Evolutionary conservation across 176 grass and related monocot species (phyloP), one percentile per base, ranked within the genome.

Genomic region (Bothriochloa decipiens): DNA sequence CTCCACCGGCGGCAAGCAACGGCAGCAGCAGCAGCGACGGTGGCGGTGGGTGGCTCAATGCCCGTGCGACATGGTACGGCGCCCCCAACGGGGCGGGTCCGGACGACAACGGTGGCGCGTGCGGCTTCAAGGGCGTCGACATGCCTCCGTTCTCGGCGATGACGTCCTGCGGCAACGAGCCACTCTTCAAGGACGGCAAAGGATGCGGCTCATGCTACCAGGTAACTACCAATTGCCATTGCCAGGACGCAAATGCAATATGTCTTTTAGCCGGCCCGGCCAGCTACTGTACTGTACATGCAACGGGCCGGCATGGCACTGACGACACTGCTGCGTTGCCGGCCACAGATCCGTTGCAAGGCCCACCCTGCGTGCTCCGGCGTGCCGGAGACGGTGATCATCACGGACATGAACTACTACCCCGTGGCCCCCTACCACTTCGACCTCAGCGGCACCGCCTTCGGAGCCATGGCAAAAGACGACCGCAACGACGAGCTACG

Each of bases 321-420:
- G 1, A 32, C 29, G 29, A 32, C 29, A 32, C 29, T 32, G 29
- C 29, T 32, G 29, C 29, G 29, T 32, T 32, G 29, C 29, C 29
- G 29, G 29, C 29, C 29, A 32, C 29, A 92, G 91, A 87, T 93
- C 47, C 39, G 83, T 2, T 93, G 91, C 82, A 49, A 69, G 6
- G 42, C 27, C 25, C 78, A 93, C 77, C 58, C 74, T 6, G 91
- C 91, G 0, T 93, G 91, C 86, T 93, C 91, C 12, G 91, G 88
- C 49, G 1, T 68, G 8, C 79, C 86, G 43, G 87, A 85, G 82
- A 93, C 88, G 11, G 68, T 93, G 22, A 76, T 83, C 74, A 91
- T 93, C 79, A 91, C 91, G 10, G 91, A 93, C 88, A 90, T 90
- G 89, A 90, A 90, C 89, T 90, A 90, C 84, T 90, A 90, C 89